Conservation (phyloP, 2,329 filamentous ascomycete species). For the Pseudogymnoascus sp. region DNA sequence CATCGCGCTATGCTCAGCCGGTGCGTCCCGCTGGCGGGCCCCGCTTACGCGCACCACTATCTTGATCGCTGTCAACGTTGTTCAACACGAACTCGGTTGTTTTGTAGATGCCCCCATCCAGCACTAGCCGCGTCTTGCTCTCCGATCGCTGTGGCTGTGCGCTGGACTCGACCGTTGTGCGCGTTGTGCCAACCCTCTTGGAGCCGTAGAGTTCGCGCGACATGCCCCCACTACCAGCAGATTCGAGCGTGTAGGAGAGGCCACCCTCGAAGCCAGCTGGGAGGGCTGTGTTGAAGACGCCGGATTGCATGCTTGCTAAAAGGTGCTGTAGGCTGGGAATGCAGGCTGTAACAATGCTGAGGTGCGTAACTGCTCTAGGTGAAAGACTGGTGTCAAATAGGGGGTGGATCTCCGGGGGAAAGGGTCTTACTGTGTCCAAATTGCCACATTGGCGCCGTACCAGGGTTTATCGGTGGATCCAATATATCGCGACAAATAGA, state of each 20-base stretch:
- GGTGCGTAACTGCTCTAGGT: slow-evolving; percentile 16
- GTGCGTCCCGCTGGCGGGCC: neutral
- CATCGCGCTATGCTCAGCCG: neutral
- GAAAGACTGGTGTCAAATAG: slow-evolving; percentile 12
- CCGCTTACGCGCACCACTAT: neutral
- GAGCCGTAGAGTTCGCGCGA: neutral
- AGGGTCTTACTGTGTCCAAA: slow-evolving; percentile 9
- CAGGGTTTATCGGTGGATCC: neutral
- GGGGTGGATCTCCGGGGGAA: slow-evolving; percentile 12
- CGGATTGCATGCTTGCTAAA: slow-evolving; percentile 17
- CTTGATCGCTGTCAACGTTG: neutral
- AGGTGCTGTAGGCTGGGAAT: slow-evolving; percentile 19
- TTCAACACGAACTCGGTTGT: neutral
- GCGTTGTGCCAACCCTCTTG: neutral
- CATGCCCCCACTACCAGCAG: neutral
- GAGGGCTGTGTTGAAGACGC: slow-evolving; percentile 13
- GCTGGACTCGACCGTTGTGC: neutral
- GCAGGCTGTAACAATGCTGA: slow-evolving; percentile 17
- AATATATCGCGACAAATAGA: slow-evolving; percentile 10
- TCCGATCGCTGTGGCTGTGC: neutral
- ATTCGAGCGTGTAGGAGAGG: neutral
- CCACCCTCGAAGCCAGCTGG: slow-evolving; percentile 1
- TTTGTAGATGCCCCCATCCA: slow-evolving; percentile 1
- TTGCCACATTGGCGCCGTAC: slow-evolving; percentile 3
- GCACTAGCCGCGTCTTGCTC: neutral